Conservation (phyloP, 495 filamentous ascomycete species). For the Aspergillus ellipticus region DNA sequence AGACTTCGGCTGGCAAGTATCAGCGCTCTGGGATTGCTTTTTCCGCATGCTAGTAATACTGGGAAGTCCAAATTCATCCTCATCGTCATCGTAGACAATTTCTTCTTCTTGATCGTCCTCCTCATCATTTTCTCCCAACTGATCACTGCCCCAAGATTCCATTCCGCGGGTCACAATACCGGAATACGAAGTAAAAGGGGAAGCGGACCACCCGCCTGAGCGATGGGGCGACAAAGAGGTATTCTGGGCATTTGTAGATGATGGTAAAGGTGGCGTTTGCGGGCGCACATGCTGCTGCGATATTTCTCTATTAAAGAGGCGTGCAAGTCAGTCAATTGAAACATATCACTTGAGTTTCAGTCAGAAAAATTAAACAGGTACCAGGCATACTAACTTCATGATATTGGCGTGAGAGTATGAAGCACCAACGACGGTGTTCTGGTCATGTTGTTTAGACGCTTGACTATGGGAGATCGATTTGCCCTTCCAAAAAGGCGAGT, state of each 20-base stretch:
- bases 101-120: slow-evolving; percentile 63
- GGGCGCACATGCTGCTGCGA: slow-evolving; percentile 53
- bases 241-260: slow-evolving; percentile 31
- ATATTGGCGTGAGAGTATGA: slow-evolving; percentile 96
- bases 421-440: slow-evolving; percentile 83
- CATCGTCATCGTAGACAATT: slow-evolving; percentile 77
- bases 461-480: slow-evolving; percentile 41
- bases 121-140: slow-evolving; percentile 36
- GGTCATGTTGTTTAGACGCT: slow-evolving; percentile 54
- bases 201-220: slow-evolving; percentile 49
- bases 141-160: slow-evolving; percentile 71
- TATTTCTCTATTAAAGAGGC: slow-evolving; percentile 41
- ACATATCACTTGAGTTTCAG: not conserved
- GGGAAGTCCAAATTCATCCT: slow-evolving; percentile 91
- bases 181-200: slow-evolving; percentile 68
- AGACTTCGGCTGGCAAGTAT: slow-evolving; percentile 38
- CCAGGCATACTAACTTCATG: slow-evolving; percentile 64
- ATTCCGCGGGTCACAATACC: slow-evolving; percentile 71
- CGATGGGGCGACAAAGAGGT: slow-evolving; percentile 55
- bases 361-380: not conserved
- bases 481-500: slow-evolving; percentile 87
- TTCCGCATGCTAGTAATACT: slow-evolving; percentile 84
- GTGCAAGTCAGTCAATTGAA: slow-evolving; percentile 19
- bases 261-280: slow-evolving; percentile 57
- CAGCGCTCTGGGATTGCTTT: slow-evolving; percentile 54